Evolutionary conservation across 2,329 filamentous ascomycete genomes (phyloP).

Genomic region (Aspergillus udagawae): DNA sequence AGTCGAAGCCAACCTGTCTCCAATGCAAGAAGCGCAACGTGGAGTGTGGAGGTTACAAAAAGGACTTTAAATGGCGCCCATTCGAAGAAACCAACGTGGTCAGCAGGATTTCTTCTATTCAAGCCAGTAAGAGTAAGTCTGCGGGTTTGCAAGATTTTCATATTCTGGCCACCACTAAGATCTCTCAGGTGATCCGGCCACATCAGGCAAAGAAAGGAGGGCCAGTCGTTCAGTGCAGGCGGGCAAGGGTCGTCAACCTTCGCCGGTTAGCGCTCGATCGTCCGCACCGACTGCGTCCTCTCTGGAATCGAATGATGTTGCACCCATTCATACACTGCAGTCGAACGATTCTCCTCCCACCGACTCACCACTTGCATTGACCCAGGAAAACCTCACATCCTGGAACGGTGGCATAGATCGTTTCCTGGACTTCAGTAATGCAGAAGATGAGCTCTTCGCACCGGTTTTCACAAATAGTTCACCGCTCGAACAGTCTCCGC

Average conservation of each 20-base stretch:
- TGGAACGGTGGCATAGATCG: slow-evolving; percentile 2
- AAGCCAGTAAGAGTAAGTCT: slow-evolving; percentile 45
- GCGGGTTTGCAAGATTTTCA: background rate
- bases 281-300: background rate
- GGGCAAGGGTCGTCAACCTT: background rate
- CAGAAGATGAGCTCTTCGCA: slow-evolving; percentile 9
- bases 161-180: background rate
- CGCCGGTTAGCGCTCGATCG: background rate
- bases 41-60: slow-evolving; percentile 67
- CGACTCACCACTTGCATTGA: background rate
- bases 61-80: slow-evolving; percentile 70
- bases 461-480: slow-evolving; percentile 10
- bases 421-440: slow-evolving; percentile 4
- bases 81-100: slow-evolving; percentile 61
- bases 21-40: slow-evolving; percentile 65
- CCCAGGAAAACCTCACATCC: slow-evolving; percentile 6
- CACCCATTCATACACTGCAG: background rate
- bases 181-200: background rate
- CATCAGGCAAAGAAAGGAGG: background rate
- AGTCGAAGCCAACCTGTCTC: slow-evolving; percentile 64
- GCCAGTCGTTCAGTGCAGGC: background rate
- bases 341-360: too few relatives aligned
- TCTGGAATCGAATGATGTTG: background rate
- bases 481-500: slow-evolving; percentile 11
- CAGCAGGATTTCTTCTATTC: slow-evolving; percentile 30